Base-by-base conservation (phyloP, 257 asterid species). In the Ajuga chamaepitys region DNA sequence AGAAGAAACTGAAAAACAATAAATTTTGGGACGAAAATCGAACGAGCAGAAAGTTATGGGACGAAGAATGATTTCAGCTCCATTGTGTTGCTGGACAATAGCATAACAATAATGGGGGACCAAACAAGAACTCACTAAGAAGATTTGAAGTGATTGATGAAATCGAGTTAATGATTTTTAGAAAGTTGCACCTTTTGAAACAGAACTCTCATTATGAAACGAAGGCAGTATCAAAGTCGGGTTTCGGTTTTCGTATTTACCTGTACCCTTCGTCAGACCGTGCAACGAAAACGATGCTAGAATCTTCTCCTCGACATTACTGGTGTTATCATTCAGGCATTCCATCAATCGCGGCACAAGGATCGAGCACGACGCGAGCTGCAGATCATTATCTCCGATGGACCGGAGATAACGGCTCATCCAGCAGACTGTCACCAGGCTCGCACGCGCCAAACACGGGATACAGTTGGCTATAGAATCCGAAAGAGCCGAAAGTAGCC, bases 381-480 rank as follows among this genome's bases (percentile, higher is more conserved):
- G 81, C 32, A 86, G 76, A 12, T 68, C 74, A 64, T 5, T 58
- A n/a, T 81, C 88, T 47, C 72, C 82, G 13, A 79, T 16, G 52
- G 75, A 63, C 50, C 69, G 74, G 35, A 87, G 56, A 64, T 51
- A 70, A 30, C 58, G 74, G 92, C 85, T 82, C 63, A 87, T 79
- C 96, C 97, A 90, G 62, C 88, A 71, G 32, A 90, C 70, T 0
- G 93, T 88, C 44, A 84, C 84, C 35, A 88, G 66, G 82, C 89
- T 88, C 51, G 96, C 89, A 44, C 88, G 83, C 42, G 95, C 88
- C 42, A 90, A 70, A 58, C 90, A 74, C 1, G 96, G 96, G 62
- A 87, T 76, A 66, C 95, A 78, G 64, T 80, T 82, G 22, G 84
- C 82, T 54, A 87, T 66, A 57, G 97, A 71, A 45, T 82, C 80